Evolutionary conservation across 75 land plant species (phyloP), one percentile per base, ranked within the genome.

Genomic region (Pinus albicaulis): DNA sequence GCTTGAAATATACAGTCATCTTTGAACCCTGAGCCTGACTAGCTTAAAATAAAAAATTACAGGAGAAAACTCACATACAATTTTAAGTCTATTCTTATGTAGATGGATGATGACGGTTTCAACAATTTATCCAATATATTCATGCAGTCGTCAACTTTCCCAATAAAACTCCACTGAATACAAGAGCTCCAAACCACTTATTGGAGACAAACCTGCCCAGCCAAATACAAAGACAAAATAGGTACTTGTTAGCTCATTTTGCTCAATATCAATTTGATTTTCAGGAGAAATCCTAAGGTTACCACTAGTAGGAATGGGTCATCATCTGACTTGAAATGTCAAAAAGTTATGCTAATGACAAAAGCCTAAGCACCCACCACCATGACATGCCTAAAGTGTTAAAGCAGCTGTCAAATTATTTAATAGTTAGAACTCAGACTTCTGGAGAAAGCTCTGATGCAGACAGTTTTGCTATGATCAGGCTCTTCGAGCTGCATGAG

Each of bases 141-240:
- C 76, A 86, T 15, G 83, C 80, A 72, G 59, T 69, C 44, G 64
- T 69, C 55, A 93, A 79, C 71, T 82, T 86, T 65, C 96, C 98
- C 53, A 84, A 70, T 63, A 89, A 57, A 58, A 91, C 85, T 57
- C 93, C 96, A 52, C 80, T 74, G 72, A 87, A 95, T 3, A 95
- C 68, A 48, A 93, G 23, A 8, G 98, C 98, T 74, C 98, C 98
- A 79, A 93, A 88, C 98, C 98, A 95, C 73, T 93, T 95, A 76
- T 95, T 95, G 17, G 98, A 93, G 24, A 91, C 90, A 80, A 95
- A 95, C 77, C 98, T 95, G 89, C 56, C 57, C 66, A 38, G 56
- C 31, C 23, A 76, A 41, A 52, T 13, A 38, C 38, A 56, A 76
- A 34, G 3, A 41, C 3, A 28, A 34, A 8, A 24, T 14, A 65